phyloP scores from a whole-genome alignment of 2,329 filamentous ascomycete genomes.

The Hypoxylon sp. region DNA sequence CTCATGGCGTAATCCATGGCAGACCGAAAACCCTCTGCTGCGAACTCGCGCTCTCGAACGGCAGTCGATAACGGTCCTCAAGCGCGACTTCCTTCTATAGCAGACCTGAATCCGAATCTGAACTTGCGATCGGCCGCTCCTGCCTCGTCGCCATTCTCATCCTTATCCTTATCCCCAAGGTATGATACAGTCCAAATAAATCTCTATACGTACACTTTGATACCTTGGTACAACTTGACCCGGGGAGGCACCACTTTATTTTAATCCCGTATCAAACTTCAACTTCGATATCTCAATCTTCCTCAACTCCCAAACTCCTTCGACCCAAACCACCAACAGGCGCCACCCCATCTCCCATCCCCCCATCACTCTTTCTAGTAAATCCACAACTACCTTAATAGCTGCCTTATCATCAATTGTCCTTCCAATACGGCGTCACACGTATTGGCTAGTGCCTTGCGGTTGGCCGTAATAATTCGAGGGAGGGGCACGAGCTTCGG shows the following conservation, averaged over 20 bases:
- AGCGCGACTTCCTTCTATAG: slow-evolving; percentile 65
- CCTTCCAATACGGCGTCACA: slow-evolving; percentile 7
- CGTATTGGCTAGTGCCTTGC: slow-evolving; percentile 32
- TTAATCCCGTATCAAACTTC: slow-evolving; percentile 27
- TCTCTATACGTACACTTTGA: slow-evolving; percentile 18
- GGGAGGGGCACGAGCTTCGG: slow-evolving; percentile 36
- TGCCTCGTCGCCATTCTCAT: slow-evolving; percentile 47
- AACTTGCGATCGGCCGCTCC: slow-evolving; percentile 48
- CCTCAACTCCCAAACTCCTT: slow-evolving; percentile 10
- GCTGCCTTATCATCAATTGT: slow-evolving; percentile 9
- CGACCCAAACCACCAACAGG: slow-evolving; percentile 13
- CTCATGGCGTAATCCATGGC: slow-evolving; percentile 79
- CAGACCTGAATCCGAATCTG: slow-evolving; percentile 37
- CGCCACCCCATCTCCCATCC: slow-evolving; percentile 1
- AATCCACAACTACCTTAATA: not conserved
- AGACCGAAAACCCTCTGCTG: slow-evolving; percentile 69
- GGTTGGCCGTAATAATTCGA: slow-evolving; percentile 26
- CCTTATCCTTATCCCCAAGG: slow-evolving; percentile 49
- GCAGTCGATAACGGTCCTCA: slow-evolving; percentile 67
- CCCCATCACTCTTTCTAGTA: not conserved
- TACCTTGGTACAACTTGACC: slow-evolving; percentile 42
- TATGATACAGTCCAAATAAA: slow-evolving; percentile 45
- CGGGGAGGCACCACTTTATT: slow-evolving; percentile 40
- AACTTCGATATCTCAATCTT: slow-evolving; percentile 17
- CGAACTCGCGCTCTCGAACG: slow-evolving; percentile 66